These are phyloP conservation scores for Themeda triandra DNA, from an alignment of 176 grass and related monocot genomes.

Conservation along the genomic window DNA sequence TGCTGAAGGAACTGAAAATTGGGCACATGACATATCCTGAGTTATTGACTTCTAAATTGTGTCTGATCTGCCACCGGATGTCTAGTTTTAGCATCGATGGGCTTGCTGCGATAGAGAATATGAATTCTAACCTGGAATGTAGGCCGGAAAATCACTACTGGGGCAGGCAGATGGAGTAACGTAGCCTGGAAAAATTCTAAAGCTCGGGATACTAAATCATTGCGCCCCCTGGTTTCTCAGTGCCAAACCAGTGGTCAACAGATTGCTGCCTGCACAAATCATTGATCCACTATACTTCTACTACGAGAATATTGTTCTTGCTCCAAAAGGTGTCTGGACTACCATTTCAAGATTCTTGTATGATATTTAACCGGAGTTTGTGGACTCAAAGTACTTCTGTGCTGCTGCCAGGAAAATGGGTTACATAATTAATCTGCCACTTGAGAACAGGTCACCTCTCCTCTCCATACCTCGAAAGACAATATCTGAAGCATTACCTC, in stretches of 20 bases:
- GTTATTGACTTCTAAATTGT: not conserved
- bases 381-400: constrained; percentile 78
- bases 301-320: constrained; percentile 76
- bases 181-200: not conserved
- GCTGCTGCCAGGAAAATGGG: constrained; percentile 28
- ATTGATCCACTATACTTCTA: constrained; percentile 77
- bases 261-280: constrained; percentile 41
- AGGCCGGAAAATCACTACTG: not conserved
- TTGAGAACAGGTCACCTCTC: constrained; percentile 46
- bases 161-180: not conserved
- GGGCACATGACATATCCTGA: not conserved
- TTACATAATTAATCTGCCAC: too few relatives aligned
- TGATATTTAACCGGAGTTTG: constrained; percentile 72
- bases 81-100: not conserved
- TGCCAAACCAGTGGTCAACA: constrained; percentile 43
- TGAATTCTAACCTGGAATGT: not conserved
- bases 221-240: too few relatives aligned
- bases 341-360: constrained; percentile 62
- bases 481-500: constrained; percentile 66
- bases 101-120: not conserved
- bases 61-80: not conserved
- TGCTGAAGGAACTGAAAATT: not conserved
- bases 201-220: not conserved
- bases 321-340: constrained; percentile 72
- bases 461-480: constrained; percentile 54